Conservation (phyloP, 2,329 filamentous ascomycete genomes). For the Colletotrichum cuscutae region DNA sequence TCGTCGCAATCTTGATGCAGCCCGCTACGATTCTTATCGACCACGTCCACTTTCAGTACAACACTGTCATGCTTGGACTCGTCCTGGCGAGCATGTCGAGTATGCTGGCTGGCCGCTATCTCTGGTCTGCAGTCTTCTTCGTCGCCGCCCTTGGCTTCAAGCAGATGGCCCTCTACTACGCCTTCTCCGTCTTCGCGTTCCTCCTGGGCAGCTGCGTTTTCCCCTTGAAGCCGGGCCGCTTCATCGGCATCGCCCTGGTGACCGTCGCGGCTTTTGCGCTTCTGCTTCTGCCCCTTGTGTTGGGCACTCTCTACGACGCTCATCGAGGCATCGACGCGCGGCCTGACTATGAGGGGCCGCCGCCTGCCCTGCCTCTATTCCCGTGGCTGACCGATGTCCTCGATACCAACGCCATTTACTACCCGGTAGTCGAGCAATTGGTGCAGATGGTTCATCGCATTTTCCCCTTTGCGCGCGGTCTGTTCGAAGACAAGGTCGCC, state of each 20-base stretch:
- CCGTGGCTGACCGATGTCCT: conserved; percentile 67
- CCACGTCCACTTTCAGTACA: conserved; percentile 97
- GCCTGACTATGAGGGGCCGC: conserved; percentile 66
- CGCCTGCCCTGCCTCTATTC: conserved; percentile 71
- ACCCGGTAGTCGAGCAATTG: conserved; percentile 80
- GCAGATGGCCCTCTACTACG: conserved; percentile 99
- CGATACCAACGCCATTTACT: conserved; percentile 75
- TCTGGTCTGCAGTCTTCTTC: conserved; percentile 95
- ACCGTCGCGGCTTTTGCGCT: conserved; percentile 80
- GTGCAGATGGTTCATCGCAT: conserved; percentile 90
- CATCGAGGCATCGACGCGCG: conserved; percentile 70
- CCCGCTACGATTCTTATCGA: conserved; percentile 91
- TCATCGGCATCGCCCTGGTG: conserved; percentile 79
- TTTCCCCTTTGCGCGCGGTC: conserved; percentile 93
- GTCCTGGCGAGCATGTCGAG: conserved; percentile 88
- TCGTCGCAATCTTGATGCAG: conserved; percentile 92
- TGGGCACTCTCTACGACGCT: conserved; percentile 76
- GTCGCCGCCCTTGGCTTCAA: conserved; percentile 96
- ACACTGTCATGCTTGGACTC: conserved; percentile 97
- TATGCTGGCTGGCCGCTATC: conserved; percentile 83
- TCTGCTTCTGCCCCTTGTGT: conserved; percentile 78
- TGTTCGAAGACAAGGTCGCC: conserved; percentile 99
- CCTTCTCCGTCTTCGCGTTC: conserved; percentile 91
- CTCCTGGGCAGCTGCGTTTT: conserved; percentile 88
- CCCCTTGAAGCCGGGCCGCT: conserved; percentile 75